A percentile compares a stretch with the other conserved stretches of the same genome.
Conservation (phyloP, 2,329 filamentous ascomycete genomes). For the Penicillium sp. region DNA sequence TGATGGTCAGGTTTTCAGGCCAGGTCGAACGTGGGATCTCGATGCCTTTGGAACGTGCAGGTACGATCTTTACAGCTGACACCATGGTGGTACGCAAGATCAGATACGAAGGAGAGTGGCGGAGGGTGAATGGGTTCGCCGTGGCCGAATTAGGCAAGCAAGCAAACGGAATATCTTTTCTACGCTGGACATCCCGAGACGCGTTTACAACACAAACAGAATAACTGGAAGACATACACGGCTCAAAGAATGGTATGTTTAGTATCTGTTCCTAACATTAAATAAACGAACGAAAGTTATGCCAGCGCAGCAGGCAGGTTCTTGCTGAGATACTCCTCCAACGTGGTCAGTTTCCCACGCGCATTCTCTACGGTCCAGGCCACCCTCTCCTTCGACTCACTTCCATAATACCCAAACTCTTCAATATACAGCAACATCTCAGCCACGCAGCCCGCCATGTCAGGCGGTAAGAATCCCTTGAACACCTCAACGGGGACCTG, state of each 20-base stretch:
- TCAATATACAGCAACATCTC: constrained; percentile 27
- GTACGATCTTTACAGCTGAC: not conserved
- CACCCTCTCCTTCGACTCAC: constrained; percentile 27
- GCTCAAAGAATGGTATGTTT: not conserved
- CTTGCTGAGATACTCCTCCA: constrained; percentile 33
- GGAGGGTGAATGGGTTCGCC: not conserved
- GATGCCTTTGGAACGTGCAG: not conserved
- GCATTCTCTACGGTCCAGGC: constrained; percentile 25
- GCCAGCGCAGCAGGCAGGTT: constrained; percentile 1
- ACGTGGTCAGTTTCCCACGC: constrained; percentile 28
- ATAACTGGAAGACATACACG: no score
- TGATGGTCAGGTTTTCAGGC: not conserved
- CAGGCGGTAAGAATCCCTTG: constrained; percentile 17
- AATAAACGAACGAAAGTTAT: not conserved
- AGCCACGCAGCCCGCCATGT: constrained; percentile 15
- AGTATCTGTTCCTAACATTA: not conserved
- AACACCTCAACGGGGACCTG: constrained; percentile 24
- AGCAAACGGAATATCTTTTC: not conserved
- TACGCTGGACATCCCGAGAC: no score
- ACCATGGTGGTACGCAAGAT: not conserved
- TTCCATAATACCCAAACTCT: constrained; percentile 37
- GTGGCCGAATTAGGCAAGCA: not conserved
- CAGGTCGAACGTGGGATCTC: not conserved
- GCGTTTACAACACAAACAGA: no score
- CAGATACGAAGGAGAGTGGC: not conserved